phyloP scores from a whole-genome alignment of 2,329 filamentous ascomycete genomes.

The Ophiocordyceps unilateralis region DNA sequence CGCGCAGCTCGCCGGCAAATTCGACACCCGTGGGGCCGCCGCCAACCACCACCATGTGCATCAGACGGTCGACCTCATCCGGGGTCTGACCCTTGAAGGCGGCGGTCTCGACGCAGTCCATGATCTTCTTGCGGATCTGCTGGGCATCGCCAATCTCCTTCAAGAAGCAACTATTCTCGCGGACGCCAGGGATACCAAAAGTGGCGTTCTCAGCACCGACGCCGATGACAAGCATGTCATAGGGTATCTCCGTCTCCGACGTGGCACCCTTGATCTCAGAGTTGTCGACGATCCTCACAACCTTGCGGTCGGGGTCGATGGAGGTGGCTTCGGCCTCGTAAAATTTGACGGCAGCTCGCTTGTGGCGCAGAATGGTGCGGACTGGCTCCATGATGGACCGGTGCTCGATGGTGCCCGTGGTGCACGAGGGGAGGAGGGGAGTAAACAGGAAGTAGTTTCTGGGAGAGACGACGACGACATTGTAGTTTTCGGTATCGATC shows the following conservation, averaged over 20 bases:
- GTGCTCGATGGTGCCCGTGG: conserved; percentile 93
- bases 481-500: conserved; percentile 97
- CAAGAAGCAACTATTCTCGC: conserved; percentile 90
- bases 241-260: conserved; percentile 74
- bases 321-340: conserved; percentile 96
- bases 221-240: conserved; percentile 95
- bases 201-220: conserved; percentile 97
- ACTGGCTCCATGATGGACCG: conserved; percentile 99
- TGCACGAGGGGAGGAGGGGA: conserved; percentile 89
- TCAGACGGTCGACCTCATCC: conserved; percentile 79
- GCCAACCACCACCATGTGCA: conserved; percentile 94
- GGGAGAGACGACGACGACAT: conserved; percentile 91
- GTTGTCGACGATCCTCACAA: conserved; percentile 78
- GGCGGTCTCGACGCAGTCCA: conserved; percentile 98
- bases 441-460: conserved; percentile 99
- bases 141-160: conserved; percentile 97
- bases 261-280: conserved; percentile 80
- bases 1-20: conserved; percentile 93
- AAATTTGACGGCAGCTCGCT: conserved; percentile 84
- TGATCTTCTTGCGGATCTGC: conserved; percentile 92
- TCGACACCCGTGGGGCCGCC: conserved; percentile 95
- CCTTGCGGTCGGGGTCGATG: conserved; percentile 80
- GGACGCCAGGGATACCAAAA: conserved; percentile 91
- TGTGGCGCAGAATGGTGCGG: conserved; percentile 86
- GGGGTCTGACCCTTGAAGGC: conserved; percentile 90